phyloP scores from a whole-genome alignment of 1,284 basidiomycete genomes.

The Apiotrichum mycotoxinovorans region DNA sequence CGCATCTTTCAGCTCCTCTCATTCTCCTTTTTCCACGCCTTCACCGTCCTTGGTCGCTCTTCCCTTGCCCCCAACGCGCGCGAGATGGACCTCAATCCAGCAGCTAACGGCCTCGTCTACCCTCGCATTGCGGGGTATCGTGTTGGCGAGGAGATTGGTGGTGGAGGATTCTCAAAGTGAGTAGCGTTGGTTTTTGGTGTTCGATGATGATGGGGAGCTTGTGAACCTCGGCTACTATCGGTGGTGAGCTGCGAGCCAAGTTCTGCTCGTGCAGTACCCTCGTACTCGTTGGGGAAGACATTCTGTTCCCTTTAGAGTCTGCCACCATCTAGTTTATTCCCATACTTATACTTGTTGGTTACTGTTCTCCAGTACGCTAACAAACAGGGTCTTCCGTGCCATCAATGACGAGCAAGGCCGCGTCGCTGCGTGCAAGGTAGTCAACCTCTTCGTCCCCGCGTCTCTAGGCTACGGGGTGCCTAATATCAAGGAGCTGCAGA shows the following conservation, averaged over 20 bases:
- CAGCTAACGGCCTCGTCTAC: slow-evolving; percentile 19
- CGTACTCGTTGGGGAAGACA: not conserved
- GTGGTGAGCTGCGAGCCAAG: too few relatives aligned
- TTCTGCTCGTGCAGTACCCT: too few relatives aligned
- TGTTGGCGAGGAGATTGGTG: slow-evolving; percentile 70
- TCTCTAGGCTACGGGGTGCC: slow-evolving; percentile 34
- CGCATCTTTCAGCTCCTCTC: too few relatives aligned
- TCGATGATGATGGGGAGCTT: too few relatives aligned
- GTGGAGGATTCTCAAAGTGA: slow-evolving; percentile 78
- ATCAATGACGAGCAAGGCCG: slow-evolving; percentile 60
- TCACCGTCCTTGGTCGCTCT: not conserved
- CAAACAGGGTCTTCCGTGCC: slow-evolving; percentile 70
- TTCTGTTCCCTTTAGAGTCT: not conserved
- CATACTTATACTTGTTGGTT: not conserved
- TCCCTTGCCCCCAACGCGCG: not conserved
- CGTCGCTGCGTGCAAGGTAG: slow-evolving; percentile 80
- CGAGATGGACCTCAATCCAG: not conserved
- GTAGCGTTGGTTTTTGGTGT: slow-evolving; percentile 20
- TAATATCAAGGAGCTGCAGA: slow-evolving; percentile 72
- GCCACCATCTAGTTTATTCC: not conserved
- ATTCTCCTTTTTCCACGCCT: too few relatives aligned
- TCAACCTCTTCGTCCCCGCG: slow-evolving; percentile 54
- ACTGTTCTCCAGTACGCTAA: not conserved
- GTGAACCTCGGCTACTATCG: too few relatives aligned
- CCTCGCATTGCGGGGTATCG: slow-evolving; percentile 59